Conservation (phyloP, 2,329 filamentous ascomycete genomes). For the Alternaria rosae region DNA sequence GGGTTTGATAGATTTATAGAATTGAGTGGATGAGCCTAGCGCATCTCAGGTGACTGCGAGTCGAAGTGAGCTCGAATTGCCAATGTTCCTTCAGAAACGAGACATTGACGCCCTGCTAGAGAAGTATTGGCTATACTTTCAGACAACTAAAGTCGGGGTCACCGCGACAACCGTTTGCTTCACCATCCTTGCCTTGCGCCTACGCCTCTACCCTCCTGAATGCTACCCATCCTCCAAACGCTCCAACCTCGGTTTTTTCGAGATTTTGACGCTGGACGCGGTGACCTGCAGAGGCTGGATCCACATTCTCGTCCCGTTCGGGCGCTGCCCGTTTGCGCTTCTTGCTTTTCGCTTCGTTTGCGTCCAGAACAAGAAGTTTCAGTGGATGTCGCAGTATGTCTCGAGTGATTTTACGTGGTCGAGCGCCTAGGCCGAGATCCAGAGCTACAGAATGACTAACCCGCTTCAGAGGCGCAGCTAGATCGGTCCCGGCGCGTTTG, state of each 20-base stretch:
- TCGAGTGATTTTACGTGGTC: neutral
- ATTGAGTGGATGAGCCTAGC: neutral
- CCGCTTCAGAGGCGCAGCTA: neutral
- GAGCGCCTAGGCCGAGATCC: no score
- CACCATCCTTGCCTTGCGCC: neutral
- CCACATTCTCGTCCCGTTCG: neutral
- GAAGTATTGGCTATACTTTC: neutral
- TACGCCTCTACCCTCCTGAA: neutral
- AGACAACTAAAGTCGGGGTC: neutral
- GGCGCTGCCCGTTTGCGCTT: neutral
- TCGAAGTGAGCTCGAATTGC: neutral
- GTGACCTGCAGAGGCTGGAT: neutral
- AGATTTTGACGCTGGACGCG: no score
- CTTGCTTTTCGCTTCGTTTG: neutral
- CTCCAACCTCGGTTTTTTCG: neutral
- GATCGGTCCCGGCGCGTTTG: neutral
- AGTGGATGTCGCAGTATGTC: neutral
- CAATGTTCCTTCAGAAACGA: neutral
- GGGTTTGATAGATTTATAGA: neutral
- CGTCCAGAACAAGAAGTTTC: neutral
- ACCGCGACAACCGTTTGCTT: neutral
- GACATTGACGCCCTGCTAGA: neutral
- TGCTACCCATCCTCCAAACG: neutral
- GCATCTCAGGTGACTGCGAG: neutral
- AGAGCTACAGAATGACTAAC: neutral